Evolutionary conservation across 805 yeast genomes (phyloP).

Genomic region (Komagataella pastoris): DNA sequence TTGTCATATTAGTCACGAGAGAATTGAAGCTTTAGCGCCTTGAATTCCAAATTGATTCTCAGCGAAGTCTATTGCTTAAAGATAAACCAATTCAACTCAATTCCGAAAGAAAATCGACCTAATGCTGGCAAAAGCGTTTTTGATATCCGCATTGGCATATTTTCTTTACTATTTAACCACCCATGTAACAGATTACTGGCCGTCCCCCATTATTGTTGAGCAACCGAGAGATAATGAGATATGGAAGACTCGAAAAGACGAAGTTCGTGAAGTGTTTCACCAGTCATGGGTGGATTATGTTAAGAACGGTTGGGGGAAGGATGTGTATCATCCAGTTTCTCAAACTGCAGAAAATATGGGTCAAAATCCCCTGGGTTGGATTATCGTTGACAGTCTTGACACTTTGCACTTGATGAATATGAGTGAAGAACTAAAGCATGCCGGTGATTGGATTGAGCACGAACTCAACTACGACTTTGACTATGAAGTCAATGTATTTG

Average conservation of each 20-base stretch:
- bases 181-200: conserved; percentile 6
- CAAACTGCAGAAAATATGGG: conserved; percentile 64
- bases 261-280: conserved; percentile 55
- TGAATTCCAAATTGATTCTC: conserved; percentile 6
- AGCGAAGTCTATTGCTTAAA: conserved; percentile 35
- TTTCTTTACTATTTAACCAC: conserved; percentile 16
- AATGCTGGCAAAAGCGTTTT: conserved; percentile 30
- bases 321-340: conserved; percentile 59
- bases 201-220: conserved; percentile 3
- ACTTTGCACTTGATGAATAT: conserved; percentile 70
- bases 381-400: conserved; percentile 79
- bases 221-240: conserved; percentile 4
- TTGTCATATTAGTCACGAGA: not conserved
- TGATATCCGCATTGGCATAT: conserved; percentile 26
- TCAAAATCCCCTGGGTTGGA: conserved; percentile 79
- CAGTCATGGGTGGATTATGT: conserved; percentile 72
- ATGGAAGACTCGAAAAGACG: conserved; percentile 38
- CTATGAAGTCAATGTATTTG: conserved; percentile 71
- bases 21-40: not conserved
- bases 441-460: conserved; percentile 62
- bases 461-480: conserved; percentile 62
- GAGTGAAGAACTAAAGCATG: conserved; percentile 44
- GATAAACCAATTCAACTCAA: conserved; percentile 28
- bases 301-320: conserved; percentile 73
- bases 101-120: conserved; percentile 9